phyloP scores from a whole-genome alignment of 2,329 filamentous ascomycete genomes.

The Fusarium redolens region DNA sequence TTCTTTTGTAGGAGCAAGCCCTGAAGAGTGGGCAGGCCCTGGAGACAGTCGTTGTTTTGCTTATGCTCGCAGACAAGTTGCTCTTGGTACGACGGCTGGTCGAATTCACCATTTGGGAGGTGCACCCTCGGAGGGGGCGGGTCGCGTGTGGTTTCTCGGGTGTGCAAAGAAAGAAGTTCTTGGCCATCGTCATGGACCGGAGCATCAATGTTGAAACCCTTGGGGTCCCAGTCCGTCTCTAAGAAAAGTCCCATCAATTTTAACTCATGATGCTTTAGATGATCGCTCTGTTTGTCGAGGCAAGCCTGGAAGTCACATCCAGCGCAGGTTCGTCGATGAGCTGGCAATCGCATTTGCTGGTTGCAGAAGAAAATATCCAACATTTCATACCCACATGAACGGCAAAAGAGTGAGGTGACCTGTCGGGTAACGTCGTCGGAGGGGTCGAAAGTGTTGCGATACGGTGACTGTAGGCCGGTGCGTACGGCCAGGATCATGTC shows the following conservation, averaged over 20 bases:
- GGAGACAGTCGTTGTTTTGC: slow-evolving; percentile 45
- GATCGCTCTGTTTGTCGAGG: slow-evolving; percentile 48
- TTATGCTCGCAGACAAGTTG: slow-evolving; percentile 45
- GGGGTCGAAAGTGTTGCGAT: neutral
- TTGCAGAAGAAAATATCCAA: slow-evolving; percentile 47
- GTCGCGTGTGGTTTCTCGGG: slow-evolving; percentile 20
- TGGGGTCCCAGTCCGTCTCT: slow-evolving; percentile 41
- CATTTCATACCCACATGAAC: slow-evolving; percentile 50
- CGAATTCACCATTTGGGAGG: slow-evolving; percentile 21
- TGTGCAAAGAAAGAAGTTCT: slow-evolving; percentile 38
- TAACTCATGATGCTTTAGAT: slow-evolving; percentile 41
- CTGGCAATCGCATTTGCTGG: neutral
- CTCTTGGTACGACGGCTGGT: neutral
- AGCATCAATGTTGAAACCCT: slow-evolving; percentile 48
- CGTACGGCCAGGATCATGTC: slow-evolving; percentile 50
- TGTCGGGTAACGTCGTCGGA: neutral
- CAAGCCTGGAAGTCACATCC: slow-evolving; percentile 46
- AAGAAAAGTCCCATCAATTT: slow-evolving; percentile 38
- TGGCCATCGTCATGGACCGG: slow-evolving; percentile 38
- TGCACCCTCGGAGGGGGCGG: slow-evolving; percentile 1
- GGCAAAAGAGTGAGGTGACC: slow-evolving; percentile 43
- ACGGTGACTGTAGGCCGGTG: slow-evolving; percentile 39
- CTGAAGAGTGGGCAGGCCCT: slow-evolving; percentile 43
- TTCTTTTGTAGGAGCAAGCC: slow-evolving; percentile 1
- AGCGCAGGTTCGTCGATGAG: slow-evolving; percentile 40